Evolutionary conservation across 345 rosid genomes (phyloP).

Genomic region (Aquilaria yunnanensis): DNA sequence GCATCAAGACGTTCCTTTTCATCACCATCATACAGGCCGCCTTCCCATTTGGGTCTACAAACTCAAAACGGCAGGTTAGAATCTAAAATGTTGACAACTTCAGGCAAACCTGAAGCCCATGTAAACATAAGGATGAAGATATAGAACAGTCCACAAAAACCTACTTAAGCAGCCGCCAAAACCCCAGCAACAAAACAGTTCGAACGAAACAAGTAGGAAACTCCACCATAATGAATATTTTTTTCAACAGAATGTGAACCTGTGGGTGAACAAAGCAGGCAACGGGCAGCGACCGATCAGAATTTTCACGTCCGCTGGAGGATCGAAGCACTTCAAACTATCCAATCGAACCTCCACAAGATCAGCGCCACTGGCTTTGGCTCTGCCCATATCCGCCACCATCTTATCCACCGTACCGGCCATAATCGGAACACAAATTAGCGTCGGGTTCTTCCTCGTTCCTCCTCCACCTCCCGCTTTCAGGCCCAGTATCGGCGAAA

Average conservation of each 20-base stretch:
- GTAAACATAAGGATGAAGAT: too few species aligned
- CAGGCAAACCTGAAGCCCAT: too few species aligned
- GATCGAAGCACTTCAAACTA: constrained; percentile 42
- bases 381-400: constrained; percentile 40
- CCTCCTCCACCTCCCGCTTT: constrained; percentile 27
- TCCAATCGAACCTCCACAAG: constrained; percentile 86
- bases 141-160: too few species aligned
- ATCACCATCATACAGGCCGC: constrained; percentile 86
- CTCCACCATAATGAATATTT: too few species aligned
- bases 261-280: constrained; percentile 86
- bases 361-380: constrained; percentile 68
- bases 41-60: constrained; percentile 90
- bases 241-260: constrained; percentile 29
- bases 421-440: constrained; percentile 79
- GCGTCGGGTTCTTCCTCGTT: constrained; percentile 44
- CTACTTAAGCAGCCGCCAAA: too few species aligned
- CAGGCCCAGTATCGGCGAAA: constrained; percentile 25
- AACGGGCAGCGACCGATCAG: constrained; percentile 54
- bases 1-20: constrained; percentile 56
- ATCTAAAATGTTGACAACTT: constrained; percentile 1
- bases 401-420: constrained; percentile 56
- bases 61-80: constrained; percentile 12
- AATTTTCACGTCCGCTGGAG: constrained; percentile 35
- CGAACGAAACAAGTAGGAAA: too few species aligned
- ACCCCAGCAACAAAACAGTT: too few species aligned